These are phyloP conservation scores for Lagenidium giganteum DNA, from an alignment of 352 stramenopile genomes.

Conservation along the genomic window DNA sequence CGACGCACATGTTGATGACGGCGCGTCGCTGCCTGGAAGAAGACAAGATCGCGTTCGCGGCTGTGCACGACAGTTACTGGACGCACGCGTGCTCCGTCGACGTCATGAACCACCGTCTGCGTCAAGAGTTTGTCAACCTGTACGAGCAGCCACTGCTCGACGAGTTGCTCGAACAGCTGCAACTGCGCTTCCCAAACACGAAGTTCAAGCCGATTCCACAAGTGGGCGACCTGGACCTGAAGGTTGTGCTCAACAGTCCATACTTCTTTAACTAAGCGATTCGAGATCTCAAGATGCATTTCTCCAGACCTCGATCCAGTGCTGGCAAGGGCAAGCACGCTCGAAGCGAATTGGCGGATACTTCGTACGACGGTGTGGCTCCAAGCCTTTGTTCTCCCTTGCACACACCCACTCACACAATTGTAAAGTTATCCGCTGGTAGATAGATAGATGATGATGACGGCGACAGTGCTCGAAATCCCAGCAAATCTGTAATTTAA, in stretches of 20 bases:
- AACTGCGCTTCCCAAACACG: conserved; percentile 94
- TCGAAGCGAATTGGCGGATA: too few species aligned
- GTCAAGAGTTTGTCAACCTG: conserved; percentile 96
- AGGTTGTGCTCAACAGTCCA: conserved; percentile 91
- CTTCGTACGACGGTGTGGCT: too few species aligned
- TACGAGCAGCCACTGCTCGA: conserved; percentile 97
- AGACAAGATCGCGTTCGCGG: conserved; percentile 93
- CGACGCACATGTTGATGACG: conserved; percentile 99
- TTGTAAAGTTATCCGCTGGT: too few species aligned
- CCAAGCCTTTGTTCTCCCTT: too few species aligned
- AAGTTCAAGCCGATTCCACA: conserved; percentile 93
- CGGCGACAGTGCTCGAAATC: too few species aligned
- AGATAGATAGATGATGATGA: too few species aligned
- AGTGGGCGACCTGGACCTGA: conserved; percentile 92
- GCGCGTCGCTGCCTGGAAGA: conserved; percentile 90
- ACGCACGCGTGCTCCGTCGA: conserved; percentile 95
- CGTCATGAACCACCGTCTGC: conserved; percentile 92
- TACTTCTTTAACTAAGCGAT: conserved; percentile 99
- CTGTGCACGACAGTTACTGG: conserved; percentile 99
- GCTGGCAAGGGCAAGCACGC: too few species aligned
- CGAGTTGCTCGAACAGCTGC: conserved; percentile 89
- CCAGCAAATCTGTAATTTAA: too few species aligned
- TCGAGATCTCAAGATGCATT: too few species aligned
- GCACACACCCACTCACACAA: too few species aligned
- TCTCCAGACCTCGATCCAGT: too few species aligned